phyloP scores from a whole-genome alignment of 768 basidiomycete species.

The Phaffia australis region DNA sequence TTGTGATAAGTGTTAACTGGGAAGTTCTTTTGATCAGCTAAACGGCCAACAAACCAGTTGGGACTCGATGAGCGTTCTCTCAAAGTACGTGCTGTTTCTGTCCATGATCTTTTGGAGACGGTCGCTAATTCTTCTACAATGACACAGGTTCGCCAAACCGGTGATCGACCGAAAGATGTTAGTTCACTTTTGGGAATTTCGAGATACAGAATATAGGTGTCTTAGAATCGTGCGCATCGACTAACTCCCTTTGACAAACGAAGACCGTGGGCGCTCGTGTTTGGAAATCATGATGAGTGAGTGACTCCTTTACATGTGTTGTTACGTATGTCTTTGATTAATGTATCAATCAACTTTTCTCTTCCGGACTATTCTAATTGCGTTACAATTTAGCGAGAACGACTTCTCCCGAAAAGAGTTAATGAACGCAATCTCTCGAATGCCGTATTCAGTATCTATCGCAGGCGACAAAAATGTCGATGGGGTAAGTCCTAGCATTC shows the following conservation, averaged over 20 bases:
- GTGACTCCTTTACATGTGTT: constrained; percentile 44
- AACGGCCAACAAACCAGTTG: constrained; percentile 85
- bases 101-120: background rate
- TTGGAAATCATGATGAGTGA: constrained; percentile 83
- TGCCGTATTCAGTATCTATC: constrained; percentile 77
- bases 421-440: constrained; percentile 31
- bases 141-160: constrained; percentile 50
- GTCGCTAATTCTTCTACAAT: background rate
- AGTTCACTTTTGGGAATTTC: background rate
- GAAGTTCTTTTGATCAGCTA: constrained; percentile 36
- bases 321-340: too few relatives aligned
- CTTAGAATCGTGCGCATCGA: too few relatives aligned
- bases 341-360: too few relatives aligned
- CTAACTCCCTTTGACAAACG: background rate
- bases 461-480: constrained; percentile 71
- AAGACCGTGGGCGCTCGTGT: constrained; percentile 83
- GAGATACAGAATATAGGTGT: background rate
- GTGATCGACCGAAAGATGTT: constrained; percentile 52
- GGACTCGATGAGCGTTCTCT: constrained; percentile 75
- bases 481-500: constrained; percentile 45
- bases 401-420: constrained; percentile 12
- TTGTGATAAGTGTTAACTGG: background rate
- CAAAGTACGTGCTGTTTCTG: constrained; percentile 45
- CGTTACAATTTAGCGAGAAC: constrained; percentile 4
- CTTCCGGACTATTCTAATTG: too few relatives aligned